Evolutionary conservation across 176 grass and related monocot species (phyloP).

Genomic region (Bothriochloa decipiens): DNA sequence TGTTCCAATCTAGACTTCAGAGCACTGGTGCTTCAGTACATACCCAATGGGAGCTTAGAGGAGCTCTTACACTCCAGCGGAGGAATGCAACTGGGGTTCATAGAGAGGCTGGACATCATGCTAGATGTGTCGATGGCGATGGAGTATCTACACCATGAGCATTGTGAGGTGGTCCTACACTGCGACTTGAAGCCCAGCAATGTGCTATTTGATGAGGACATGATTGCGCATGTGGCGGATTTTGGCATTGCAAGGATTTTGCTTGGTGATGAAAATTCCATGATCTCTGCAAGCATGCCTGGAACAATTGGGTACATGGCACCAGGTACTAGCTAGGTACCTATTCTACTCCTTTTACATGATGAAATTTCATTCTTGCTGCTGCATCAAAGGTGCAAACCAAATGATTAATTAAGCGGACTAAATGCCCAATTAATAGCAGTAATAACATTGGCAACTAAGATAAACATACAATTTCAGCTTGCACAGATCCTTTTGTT

Average conservation of each 20-base stretch:
- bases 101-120: neutral
- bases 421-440: no score
- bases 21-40: neutral
- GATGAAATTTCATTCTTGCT: neutral
- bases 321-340: neutral
- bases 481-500: no score
- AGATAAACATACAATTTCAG: no score
- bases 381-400: neutral
- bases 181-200: neutral
- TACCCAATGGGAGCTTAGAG: neutral
- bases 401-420: no score
- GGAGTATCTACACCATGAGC: neutral
- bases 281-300: neutral
- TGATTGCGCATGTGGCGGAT: neutral
- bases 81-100: neutral
- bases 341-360: neutral
- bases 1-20: neutral
- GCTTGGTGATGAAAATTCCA: neutral
- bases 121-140: neutral
- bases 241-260: neutral
- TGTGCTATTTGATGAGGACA: neutral
- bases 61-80: neutral
- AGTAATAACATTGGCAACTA: no score
- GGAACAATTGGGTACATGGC: neutral
- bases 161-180: neutral